These are phyloP conservation scores for Dendryphion nanum DNA, from an alignment of 2,329 filamentous ascomycete species.

Conservation along the genomic window DNA sequence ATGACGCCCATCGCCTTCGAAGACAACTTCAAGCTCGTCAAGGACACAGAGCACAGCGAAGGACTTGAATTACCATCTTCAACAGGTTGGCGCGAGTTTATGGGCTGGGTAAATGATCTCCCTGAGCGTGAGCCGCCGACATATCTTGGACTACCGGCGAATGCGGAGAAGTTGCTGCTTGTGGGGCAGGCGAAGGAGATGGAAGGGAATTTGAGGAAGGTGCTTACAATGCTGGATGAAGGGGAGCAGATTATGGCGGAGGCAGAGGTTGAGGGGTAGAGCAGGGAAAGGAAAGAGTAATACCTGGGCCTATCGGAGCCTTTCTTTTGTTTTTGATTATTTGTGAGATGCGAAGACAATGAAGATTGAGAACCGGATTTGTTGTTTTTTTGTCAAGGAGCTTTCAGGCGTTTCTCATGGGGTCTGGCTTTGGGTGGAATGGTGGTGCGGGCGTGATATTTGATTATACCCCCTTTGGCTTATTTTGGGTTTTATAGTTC, in stretches of 20 bases:
- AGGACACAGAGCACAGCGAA: conserved; percentile 53
- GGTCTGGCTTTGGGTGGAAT: no score
- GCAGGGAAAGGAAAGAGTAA: neutral
- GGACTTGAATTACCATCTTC: conserved; percentile 73
- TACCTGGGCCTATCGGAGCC: neutral
- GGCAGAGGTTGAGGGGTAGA: conserved; percentile 18
- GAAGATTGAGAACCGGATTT: neutral
- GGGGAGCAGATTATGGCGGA: conserved; percentile 87
- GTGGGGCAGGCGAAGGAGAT: conserved; percentile 84
- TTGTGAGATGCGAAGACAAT: neutral
- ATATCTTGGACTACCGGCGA: conserved; percentile 88
- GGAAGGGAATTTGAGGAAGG: conserved; percentile 78
- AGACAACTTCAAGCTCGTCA: conserved; percentile 84
- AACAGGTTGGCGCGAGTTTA: conserved; percentile 82
- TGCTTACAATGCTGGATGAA: conserved; percentile 87
- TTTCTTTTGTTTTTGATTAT: conserved; percentile 1
- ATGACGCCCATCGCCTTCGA: conserved; percentile 90
- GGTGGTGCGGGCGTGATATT: neutral
- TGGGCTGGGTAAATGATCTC: conserved; percentile 84
- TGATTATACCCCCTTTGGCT: no score
- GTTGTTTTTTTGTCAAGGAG: no score
- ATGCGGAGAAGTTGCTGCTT: conserved; percentile 92
- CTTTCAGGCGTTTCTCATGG: no score
- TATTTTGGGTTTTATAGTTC: no score
- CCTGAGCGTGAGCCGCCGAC: conserved; percentile 96